Evolutionary conservation across 208 protist species (phyloP).

Genomic region (Leishmania mexicana): DNA sequence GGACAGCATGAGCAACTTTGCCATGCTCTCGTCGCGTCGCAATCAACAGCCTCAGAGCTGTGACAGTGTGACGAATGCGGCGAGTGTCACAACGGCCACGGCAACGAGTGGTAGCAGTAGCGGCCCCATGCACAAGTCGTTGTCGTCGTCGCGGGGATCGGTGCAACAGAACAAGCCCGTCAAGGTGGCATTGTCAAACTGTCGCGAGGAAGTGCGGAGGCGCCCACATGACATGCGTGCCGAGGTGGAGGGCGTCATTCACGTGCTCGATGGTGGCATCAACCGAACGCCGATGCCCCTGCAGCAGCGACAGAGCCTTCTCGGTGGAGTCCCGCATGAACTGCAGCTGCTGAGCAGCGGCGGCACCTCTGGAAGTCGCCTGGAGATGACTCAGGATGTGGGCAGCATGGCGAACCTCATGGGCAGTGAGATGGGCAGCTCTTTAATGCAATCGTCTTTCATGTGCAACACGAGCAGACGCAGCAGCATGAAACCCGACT

Average conservation of each 20-base stretch:
- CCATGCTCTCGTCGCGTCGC: too few species aligned
- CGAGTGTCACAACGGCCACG: not conserved
- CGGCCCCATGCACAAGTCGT: not conserved
- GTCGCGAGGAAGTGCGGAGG: constrained; percentile 47
- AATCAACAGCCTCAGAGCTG: not conserved
- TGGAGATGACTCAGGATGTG: constrained; percentile 9
- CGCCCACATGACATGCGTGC: constrained; percentile 47
- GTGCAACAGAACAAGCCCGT: not conserved
- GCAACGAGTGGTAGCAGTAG: not conserved
- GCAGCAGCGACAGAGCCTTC: constrained; percentile 34
- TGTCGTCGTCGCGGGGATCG: constrained; percentile 9
- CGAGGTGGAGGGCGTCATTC: constrained; percentile 64
- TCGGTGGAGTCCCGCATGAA: constrained; percentile 24
- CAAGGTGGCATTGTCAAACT: not conserved
- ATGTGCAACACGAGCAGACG: constrained; percentile 34
- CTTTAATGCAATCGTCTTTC: constrained; percentile 75
- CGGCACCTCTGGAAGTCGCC: constrained; percentile 1
- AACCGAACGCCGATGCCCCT: constrained; percentile 88
- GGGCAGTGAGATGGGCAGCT: constrained; percentile 44
- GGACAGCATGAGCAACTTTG: not conserved
- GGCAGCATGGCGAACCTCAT: constrained; percentile 8
- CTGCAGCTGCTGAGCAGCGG: constrained; percentile 17
- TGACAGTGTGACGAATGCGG: not conserved
- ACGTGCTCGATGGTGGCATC: constrained; percentile 85
- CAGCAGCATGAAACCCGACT: constrained; percentile 6